Percentiles rank a stretch among this genome's conserved stretches.
Evolutionary conservation across 2,329 filamentous ascomycete species (phyloP).

Genomic region (Aspergillus sergii): DNA sequence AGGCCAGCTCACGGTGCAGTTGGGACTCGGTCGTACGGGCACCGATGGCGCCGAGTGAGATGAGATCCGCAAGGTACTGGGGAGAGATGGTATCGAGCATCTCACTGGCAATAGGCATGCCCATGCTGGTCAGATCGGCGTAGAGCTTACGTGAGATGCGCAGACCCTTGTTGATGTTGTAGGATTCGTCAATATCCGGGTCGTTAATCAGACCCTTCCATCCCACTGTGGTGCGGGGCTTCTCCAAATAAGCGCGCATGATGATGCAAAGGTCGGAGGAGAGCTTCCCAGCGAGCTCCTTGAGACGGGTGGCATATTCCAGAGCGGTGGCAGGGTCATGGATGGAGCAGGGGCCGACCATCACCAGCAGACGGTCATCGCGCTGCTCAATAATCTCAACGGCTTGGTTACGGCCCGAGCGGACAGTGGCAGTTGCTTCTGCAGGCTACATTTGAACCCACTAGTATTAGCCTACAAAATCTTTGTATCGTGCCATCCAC

Average conservation of each 20-base stretch:
- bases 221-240: conserved; percentile 95
- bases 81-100: conserved; percentile 99
- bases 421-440: conserved; percentile 45
- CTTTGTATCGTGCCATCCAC: neutral
- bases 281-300: conserved; percentile 76
- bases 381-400: conserved; percentile 73
- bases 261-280: conserved; percentile 84
- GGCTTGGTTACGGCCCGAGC: conserved; percentile 55
- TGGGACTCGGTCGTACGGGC: conserved; percentile 96
- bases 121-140: conserved; percentile 79
- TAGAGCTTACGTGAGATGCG: conserved; percentile 91
- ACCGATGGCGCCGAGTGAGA: conserved; percentile 93
- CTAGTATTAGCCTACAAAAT: neutral
- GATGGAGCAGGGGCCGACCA: conserved; percentile 95
- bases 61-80: conserved; percentile 94
- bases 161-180: conserved; percentile 98
- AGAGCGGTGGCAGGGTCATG: conserved; percentile 88
- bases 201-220: conserved; percentile 99
- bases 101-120: conserved; percentile 94
- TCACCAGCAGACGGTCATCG: conserved; percentile 86
- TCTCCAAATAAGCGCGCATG: conserved; percentile 99
- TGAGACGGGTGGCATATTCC: conserved; percentile 82
- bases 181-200: conserved; percentile 94
- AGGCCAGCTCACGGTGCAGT: conserved; percentile 92
- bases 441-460: conserved; percentile 32